Percentiles rank a stretch among this genome's conserved stretches.
Evolutionary conservation across 1,284 basidiomycete species (phyloP).

Genomic region (Malassezia dermatis): DNA sequence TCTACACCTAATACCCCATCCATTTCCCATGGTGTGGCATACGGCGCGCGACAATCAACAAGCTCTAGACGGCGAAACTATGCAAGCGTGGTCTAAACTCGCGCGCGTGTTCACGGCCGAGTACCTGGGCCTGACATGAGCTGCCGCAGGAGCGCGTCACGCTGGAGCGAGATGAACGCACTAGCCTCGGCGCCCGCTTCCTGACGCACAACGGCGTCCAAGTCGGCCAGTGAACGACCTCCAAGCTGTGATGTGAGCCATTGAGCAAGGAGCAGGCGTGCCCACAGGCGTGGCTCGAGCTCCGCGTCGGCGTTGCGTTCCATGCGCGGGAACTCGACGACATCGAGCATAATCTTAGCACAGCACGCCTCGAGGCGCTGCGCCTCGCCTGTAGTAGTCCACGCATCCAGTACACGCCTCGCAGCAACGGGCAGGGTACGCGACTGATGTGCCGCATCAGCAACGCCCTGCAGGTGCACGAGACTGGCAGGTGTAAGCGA

Average conservation of each 20-base stretch:
- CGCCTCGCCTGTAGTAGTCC: neutral
- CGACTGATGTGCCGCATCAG: neutral
- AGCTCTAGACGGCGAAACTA: conserved; percentile 72
- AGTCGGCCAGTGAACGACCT: neutral
- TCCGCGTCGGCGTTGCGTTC: neutral
- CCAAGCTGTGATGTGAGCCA: conserved; percentile 10
- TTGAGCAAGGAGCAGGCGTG: conserved; percentile 3
- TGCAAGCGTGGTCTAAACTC: conserved; percentile 72
- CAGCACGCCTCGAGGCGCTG: neutral
- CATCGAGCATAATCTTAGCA: neutral
- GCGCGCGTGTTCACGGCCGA: conserved; percentile 78
- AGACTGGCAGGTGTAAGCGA: neutral
- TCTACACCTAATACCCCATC: conserved; percentile 77
- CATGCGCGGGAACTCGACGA: neutral
- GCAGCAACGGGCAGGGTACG: neutral
- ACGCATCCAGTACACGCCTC: neutral
- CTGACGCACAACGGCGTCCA: neutral
- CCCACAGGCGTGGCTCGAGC: neutral
- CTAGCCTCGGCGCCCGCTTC: neutral
- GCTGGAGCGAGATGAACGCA: neutral
- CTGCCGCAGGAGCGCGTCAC: neutral
- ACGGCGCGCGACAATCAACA: conserved; percentile 75
- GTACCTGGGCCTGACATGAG: conserved; percentile 62
- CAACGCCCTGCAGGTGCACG: neutral
- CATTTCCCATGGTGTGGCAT: conserved; percentile 90